Evolutionary conservation across 495 filamentous ascomycete genomes (phyloP).

Genomic region (Penicillium ochrochloron): DNA sequence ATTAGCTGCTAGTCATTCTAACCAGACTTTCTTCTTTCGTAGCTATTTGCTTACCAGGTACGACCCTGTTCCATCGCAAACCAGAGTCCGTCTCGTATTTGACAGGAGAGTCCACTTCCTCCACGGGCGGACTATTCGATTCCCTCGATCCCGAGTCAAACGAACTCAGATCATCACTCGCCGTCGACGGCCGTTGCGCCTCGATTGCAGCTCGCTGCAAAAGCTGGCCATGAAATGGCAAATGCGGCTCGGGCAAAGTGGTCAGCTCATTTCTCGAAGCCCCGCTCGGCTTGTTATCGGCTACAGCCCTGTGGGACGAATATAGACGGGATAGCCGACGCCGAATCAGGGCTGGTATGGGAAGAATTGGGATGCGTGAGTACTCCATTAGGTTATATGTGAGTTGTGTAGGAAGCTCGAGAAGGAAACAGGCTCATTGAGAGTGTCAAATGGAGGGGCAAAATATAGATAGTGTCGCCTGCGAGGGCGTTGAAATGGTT

Average conservation of each 20-base stretch:
- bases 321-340: constrained; percentile 37
- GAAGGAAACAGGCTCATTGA: neutral
- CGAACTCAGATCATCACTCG: constrained; percentile 26
- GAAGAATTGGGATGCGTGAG: constrained; percentile 36
- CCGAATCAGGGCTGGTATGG: constrained; percentile 42
- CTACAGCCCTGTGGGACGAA: constrained; percentile 24
- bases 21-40: neutral
- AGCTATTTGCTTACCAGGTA: constrained; percentile 36
- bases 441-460: neutral
- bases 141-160: constrained; percentile 24
- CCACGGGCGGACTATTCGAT: constrained; percentile 18
- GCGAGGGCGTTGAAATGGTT: constrained; percentile 6
- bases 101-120: constrained; percentile 20
- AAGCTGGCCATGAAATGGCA: constrained; percentile 13
- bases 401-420: neutral
- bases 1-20: neutral
- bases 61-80: constrained; percentile 46
- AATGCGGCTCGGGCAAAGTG: constrained; percentile 27
- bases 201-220: constrained; percentile 11
- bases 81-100: constrained; percentile 46
- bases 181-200: constrained; percentile 24
- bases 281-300: constrained; percentile 18
- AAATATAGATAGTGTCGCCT: neutral
- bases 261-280: constrained; percentile 18
- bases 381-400: constrained; percentile 25